phyloP scores from a whole-genome alignment of 192 early-diverging fungal species.

The Coemansia sp. region DNA sequence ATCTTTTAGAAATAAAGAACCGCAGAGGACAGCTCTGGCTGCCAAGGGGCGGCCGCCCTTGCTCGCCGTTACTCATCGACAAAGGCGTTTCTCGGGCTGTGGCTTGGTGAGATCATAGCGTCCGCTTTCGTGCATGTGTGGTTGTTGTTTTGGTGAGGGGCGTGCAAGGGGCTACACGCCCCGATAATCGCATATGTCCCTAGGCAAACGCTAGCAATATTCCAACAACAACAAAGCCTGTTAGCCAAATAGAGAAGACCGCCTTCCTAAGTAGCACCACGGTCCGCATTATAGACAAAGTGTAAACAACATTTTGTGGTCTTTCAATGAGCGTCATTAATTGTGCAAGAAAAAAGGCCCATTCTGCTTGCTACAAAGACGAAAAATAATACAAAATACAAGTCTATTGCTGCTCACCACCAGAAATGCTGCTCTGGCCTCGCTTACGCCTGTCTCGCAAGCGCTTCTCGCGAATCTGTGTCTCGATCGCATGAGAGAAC shows the following conservation, averaged over 20 bases:
- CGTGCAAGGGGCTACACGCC: neutral
- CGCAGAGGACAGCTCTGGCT: neutral
- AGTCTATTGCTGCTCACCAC: neutral
- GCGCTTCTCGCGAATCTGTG: slow-evolving; percentile 46
- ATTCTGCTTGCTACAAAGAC: neutral
- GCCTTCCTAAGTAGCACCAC: too few species aligned
- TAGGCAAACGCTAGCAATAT: too few species aligned
- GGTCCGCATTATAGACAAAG: too few species aligned
- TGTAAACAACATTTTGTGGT: too few species aligned
- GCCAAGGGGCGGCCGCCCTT: too few species aligned
- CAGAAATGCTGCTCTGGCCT: slow-evolving; percentile 9
- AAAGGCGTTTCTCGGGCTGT: too few species aligned
- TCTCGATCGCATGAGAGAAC: slow-evolving; percentile 46
- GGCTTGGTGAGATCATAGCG: neutral
- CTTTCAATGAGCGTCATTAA: too few species aligned
- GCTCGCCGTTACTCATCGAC: too few species aligned
- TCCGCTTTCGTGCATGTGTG: neutral
- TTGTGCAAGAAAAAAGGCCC: neutral
- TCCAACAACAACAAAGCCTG: too few species aligned
- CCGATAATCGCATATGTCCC: neutral
- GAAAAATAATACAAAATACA: neutral
- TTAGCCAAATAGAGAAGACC: too few species aligned
- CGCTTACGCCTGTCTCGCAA: slow-evolving; percentile 22
- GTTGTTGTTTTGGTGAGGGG: neutral
- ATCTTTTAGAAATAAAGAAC: neutral